Conservation (phyloP, 352 stramenopile genomes). For the Pythium phragmiticola region DNA sequence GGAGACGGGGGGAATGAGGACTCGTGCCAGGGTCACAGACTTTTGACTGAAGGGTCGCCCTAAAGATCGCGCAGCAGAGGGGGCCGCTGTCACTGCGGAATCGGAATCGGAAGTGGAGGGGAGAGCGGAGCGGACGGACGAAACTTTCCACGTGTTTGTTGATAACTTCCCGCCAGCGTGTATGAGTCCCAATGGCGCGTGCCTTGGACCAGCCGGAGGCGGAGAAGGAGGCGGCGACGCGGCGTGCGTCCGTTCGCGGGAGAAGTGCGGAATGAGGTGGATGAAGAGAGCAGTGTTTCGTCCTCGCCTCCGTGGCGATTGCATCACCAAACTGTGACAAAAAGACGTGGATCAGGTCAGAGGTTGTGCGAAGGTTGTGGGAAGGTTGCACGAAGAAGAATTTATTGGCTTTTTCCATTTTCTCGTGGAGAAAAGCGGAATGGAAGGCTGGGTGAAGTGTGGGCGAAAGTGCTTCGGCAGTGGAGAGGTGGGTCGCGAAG, state of each 20-base stretch:
- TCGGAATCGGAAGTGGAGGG: too few species aligned
- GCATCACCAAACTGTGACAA: constrained; percentile 6
- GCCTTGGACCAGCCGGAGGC: constrained; percentile 24
- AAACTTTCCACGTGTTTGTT: too few species aligned
- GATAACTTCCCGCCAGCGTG: too few species aligned
- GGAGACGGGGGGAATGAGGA: neutral
- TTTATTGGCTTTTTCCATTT: too few species aligned
- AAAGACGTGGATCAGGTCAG: neutral
- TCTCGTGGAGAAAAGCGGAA: too few species aligned
- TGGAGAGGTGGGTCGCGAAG: neutral
- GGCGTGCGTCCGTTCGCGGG: constrained; percentile 2
- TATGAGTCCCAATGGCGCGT: constrained; percentile 11
- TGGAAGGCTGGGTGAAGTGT: neutral
- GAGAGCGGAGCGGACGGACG: too few species aligned
- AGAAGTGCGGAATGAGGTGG: constrained; percentile 3
- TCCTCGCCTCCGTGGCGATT: constrained; percentile 11
- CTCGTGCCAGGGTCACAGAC: neutral
- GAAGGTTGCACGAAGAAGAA: neutral
- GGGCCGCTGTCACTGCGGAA: neutral
- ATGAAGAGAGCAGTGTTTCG: neutral
- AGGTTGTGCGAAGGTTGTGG: constrained; percentile 24
- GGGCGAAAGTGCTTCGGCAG: neutral
- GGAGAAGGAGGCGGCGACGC: neutral
- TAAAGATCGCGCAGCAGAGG: neutral
- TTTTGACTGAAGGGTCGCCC: neutral